Percentiles rank a stretch among this genome's conserved stretches.
phyloP scores from a whole-genome alignment of 768 basidiomycete species.

The Auricularia heimuer region DNA sequence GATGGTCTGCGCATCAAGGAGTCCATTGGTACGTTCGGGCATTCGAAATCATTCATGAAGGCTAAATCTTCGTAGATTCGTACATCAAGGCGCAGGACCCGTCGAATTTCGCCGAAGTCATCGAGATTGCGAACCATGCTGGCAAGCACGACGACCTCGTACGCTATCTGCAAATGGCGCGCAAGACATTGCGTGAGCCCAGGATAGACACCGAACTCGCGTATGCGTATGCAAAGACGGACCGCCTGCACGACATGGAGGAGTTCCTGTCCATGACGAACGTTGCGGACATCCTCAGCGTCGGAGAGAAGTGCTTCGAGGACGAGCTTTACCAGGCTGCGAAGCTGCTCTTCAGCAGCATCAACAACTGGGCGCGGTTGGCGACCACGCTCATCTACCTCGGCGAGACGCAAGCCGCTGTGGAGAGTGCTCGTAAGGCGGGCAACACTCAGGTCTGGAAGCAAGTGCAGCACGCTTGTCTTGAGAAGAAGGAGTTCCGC shows the following conservation, averaged over 20 bases:
- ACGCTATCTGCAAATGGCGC: constrained; percentile 95
- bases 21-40: constrained; percentile 61
- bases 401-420: constrained; percentile 94
- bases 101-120: constrained; percentile 87
- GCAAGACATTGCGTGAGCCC: constrained; percentile 92
- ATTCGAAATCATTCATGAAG: background rate
- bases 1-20: constrained; percentile 98
- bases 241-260: constrained; percentile 96
- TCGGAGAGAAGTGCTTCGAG: constrained; percentile 99
- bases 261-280: constrained; percentile 98
- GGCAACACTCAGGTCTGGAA: constrained; percentile 99
- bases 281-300: constrained; percentile 91
- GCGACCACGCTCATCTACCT: constrained; percentile 98
- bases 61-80: constrained; percentile 47
- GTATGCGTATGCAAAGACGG: constrained; percentile 89
- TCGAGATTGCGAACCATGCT: constrained; percentile 90
- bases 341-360: constrained; percentile 89
- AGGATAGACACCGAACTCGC: constrained; percentile 97
- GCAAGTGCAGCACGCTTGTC: constrained; percentile 96
- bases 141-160: constrained; percentile 93
- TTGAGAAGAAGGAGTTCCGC: constrained; percentile 95
- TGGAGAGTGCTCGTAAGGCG: constrained; percentile 98
- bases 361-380: constrained; percentile 97
- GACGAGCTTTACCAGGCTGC: constrained; percentile 96
- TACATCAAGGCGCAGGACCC: constrained; percentile 98